Evolutionary conservation across 2,329 filamentous ascomycete species (phyloP).

Genomic region (Fusarium incarnatum): DNA sequence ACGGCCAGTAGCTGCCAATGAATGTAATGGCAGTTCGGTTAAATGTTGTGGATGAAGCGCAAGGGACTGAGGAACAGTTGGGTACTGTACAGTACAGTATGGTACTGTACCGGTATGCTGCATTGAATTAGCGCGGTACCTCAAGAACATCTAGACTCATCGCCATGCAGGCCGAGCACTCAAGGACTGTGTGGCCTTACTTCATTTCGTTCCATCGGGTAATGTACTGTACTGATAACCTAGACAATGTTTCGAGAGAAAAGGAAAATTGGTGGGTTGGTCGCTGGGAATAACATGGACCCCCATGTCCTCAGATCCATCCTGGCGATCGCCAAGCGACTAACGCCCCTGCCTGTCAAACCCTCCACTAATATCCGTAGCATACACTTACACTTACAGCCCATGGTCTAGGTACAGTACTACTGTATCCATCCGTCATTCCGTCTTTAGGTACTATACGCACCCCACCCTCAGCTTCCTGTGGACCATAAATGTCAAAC

Average conservation of each 20-base stretch:
- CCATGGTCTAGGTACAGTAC: too few species aligned
- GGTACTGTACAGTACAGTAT: background rate
- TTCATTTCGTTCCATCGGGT: background rate
- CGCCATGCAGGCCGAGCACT: too few species aligned
- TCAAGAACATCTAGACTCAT: background rate
- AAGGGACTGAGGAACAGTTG: background rate
- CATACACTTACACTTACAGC: background rate
- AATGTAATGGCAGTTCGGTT: background rate
- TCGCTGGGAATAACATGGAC: background rate
- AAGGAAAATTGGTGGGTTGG: background rate
- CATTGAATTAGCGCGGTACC: background rate
- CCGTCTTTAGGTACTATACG: too few species aligned
- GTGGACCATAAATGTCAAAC: slow-evolving; percentile 3
- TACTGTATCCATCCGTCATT: background rate
- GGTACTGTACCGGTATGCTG: background rate
- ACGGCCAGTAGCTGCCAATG: background rate
- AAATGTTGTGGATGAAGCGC: background rate
- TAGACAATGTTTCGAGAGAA: background rate
- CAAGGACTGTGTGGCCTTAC: background rate
- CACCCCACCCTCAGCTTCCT: background rate
- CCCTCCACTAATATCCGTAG: background rate
- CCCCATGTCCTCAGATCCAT: background rate
- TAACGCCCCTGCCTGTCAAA: background rate
- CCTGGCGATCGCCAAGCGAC: slow-evolving; percentile 6
- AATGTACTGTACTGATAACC: background rate